phyloP scores from a whole-genome alignment of 129 eudicot species.

The Ambrosia trifida region DNA sequence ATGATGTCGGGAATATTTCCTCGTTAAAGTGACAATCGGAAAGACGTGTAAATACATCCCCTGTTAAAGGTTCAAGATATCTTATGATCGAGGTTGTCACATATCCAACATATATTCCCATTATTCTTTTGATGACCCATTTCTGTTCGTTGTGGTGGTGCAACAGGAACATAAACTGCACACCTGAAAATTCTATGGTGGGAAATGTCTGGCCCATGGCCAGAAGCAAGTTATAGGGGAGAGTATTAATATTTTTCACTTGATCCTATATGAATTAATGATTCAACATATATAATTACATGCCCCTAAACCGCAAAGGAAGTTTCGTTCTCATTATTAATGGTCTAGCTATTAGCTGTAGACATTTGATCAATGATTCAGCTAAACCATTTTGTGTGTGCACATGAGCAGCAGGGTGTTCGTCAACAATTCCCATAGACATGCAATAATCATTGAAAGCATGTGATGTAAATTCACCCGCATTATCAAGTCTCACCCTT shows the following conservation, averaged over 20 bases:
- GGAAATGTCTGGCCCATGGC: background rate
- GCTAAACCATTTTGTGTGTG: too few relatives aligned
- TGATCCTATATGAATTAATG: too few relatives aligned
- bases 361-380: too few relatives aligned
- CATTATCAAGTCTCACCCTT: too few relatives aligned
- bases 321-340: too few relatives aligned
- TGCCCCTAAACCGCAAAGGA: background rate
- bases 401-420: too few relatives aligned
- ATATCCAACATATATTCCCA: background rate
- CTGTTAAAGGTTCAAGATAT: background rate
- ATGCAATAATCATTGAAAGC: too few relatives aligned
- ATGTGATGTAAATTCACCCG: too few relatives aligned
- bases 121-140: conserved; percentile 2
- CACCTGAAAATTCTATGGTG: background rate
- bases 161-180: background rate
- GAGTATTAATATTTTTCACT: too few relatives aligned
- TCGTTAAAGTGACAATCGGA: background rate
- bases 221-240: background rate
- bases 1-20: background rate
- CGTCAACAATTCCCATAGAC: too few relatives aligned
- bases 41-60: background rate
- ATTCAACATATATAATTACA: background rate
- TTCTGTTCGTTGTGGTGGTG: background rate
- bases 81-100: background rate
- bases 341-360: too few relatives aligned